These are phyloP conservation scores for Ophiostoma quercus DNA, from an alignment of 2,329 filamentous ascomycete species.

Conservation along the genomic window DNA sequence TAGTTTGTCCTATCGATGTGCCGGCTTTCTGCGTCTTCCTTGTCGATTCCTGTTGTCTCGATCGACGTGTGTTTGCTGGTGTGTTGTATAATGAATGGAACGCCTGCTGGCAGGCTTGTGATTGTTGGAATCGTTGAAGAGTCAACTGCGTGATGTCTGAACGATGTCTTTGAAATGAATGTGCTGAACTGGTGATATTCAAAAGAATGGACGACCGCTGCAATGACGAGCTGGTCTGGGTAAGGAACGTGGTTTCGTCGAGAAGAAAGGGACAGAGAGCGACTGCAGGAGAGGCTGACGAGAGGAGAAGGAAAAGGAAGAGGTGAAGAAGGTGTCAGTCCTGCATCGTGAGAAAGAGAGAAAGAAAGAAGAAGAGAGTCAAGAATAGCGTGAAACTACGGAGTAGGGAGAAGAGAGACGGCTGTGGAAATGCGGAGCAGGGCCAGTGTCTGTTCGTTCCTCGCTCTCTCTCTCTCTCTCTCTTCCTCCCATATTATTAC, in stretches of 20 bases:
- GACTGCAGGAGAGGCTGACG: constrained; percentile 17
- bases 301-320: not conserved
- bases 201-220: constrained; percentile 27
- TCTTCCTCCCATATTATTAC: not conserved
- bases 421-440: constrained; percentile 12
- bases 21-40: not conserved
- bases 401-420: constrained; percentile 10
- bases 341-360: constrained; percentile 21
- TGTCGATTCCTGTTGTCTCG: constrained; percentile 26
- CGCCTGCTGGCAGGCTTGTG: constrained; percentile 51
- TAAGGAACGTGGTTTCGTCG: constrained; percentile 23
- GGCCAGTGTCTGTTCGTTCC: not conserved
- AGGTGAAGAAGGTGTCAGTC: constrained; percentile 18
- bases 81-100: constrained; percentile 46
- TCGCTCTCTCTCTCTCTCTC: not conserved
- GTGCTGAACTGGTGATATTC: not conserved
- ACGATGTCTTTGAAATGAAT: not conserved
- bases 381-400: not conserved
- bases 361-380: constrained; percentile 1
- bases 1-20: not conserved
- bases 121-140: constrained; percentile 19
- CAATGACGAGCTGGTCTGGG: constrained; percentile 17
- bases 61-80: constrained; percentile 3
- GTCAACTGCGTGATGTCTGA: constrained; percentile 25
- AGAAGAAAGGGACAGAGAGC: constrained; percentile 18